phyloP scores from a whole-genome alignment of 164 flowering plant species.

The Tetrastigma voinierianum region DNA sequence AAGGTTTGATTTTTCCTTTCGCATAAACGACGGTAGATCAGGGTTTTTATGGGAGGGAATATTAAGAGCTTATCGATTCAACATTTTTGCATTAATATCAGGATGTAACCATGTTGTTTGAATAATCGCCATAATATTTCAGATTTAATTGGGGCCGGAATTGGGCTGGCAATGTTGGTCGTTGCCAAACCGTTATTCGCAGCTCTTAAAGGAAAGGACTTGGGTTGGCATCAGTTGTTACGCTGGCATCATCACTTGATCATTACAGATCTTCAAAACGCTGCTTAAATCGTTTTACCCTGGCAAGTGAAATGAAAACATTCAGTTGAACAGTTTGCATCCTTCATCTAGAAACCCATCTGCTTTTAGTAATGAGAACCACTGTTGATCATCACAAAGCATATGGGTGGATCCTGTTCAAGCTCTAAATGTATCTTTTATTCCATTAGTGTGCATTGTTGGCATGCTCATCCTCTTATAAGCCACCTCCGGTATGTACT shows the following conservation, averaged over 20 bases:
- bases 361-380: background rate
- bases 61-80: too few species aligned
- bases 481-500: constrained; percentile 67
- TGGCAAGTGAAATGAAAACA: constrained; percentile 46
- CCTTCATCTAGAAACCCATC: background rate
- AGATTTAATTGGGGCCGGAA: too few species aligned
- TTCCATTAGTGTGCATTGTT: constrained; percentile 73
- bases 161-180: background rate
- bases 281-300: constrained; percentile 64
- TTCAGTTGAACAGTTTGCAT: background rate
- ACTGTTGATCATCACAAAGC: constrained; percentile 1
- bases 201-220: constrained; percentile 60
- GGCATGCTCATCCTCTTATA: constrained; percentile 60
- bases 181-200: constrained; percentile 1
- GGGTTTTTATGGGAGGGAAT: too few species aligned
- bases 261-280: constrained; percentile 65
- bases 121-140: too few species aligned
- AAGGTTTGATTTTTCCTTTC: too few species aligned
- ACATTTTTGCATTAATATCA: too few species aligned
- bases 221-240: constrained; percentile 60
- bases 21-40: too few species aligned
- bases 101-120: too few species aligned
- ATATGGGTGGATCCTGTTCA: constrained; percentile 80
- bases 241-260: constrained; percentile 85
- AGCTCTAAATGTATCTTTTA: constrained; percentile 71